A percentile compares a stretch with the other conserved stretches of the same genome.
Evolutionary conservation across 257 asterid genomes (phyloP).

Genomic region (Solanum piurae): DNA sequence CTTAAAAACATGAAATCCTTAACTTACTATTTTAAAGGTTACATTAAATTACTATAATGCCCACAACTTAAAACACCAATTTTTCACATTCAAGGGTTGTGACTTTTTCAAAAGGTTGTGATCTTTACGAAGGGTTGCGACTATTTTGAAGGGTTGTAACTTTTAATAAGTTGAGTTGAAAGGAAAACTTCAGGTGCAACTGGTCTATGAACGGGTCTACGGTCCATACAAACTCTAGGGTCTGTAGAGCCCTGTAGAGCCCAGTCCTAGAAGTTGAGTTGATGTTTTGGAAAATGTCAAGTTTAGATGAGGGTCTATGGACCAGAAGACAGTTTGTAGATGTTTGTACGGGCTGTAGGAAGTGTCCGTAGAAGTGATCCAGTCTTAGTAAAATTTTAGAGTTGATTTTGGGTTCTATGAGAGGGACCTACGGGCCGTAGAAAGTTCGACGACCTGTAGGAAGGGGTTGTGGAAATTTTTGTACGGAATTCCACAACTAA

Average conservation of each 20-base stretch:
- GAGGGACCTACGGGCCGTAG: neutral
- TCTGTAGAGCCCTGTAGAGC: neutral
- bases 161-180: neutral
- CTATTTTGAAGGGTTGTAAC: neutral
- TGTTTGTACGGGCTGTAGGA: neutral
- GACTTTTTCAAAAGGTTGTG: neutral
- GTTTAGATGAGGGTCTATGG: neutral
- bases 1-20: neutral
- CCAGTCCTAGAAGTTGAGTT: neutral
- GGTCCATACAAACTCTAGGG: neutral
- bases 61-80: neutral
- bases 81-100: neutral
- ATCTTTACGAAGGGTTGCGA: neutral
- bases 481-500: neutral
- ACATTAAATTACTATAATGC: neutral
- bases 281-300: neutral
- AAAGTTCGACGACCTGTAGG: neutral
- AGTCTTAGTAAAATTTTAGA: neutral
- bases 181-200: neutral
- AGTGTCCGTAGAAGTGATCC: neutral
- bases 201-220: neutral
- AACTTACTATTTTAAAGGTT: no score
- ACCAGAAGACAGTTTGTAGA: neutral
- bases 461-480: neutral
- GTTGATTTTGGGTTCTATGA: neutral